Conservation (phyloP, 805 yeast species). For the Cyberlindnera suaveolens region DNA sequence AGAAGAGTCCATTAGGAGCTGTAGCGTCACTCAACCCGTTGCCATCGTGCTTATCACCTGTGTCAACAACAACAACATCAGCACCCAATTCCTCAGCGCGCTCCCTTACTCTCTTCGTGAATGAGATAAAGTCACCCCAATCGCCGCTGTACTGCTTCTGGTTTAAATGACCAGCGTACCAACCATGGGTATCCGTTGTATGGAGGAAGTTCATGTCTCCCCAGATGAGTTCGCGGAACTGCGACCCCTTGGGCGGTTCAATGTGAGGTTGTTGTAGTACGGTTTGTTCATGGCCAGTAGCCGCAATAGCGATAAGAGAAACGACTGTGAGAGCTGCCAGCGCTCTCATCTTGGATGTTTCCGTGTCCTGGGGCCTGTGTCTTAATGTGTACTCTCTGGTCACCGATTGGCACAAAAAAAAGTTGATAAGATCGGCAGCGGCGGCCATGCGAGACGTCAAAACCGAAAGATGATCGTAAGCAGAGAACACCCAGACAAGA, state of each 20-base stretch:
- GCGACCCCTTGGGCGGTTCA: constrained; percentile 27
- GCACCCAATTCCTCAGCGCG: constrained; percentile 39
- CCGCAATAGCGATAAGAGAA: no score
- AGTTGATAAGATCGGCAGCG: no score
- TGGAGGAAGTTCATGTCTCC: constrained; percentile 81
- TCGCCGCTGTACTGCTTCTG: constrained; percentile 76
- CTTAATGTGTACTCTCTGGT: no score
- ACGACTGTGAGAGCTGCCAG: no score
- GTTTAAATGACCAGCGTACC: constrained; percentile 86
- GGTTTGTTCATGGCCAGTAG: neutral
- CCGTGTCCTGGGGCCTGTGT: no score
- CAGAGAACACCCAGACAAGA: no score
- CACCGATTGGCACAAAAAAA: no score
- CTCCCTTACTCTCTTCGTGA: constrained; percentile 44
- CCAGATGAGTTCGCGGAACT: constrained; percentile 50
- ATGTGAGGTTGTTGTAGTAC: constrained; percentile 24
- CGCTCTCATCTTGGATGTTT: no score
- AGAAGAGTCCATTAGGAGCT: constrained; percentile 56
- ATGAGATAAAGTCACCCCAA: constrained; percentile 88
- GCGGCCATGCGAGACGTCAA: no score
- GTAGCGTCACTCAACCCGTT: constrained; percentile 85
- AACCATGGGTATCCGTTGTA: constrained; percentile 96
- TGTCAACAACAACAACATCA: constrained; percentile 73
- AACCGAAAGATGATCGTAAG: no score
- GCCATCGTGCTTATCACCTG: constrained; percentile 95